Percentiles rank a stretch among this genome's conserved stretches.
Conservation (phyloP, 2,329 filamentous ascomycete genomes). For the Trichoderma citrinoviride region DNA sequence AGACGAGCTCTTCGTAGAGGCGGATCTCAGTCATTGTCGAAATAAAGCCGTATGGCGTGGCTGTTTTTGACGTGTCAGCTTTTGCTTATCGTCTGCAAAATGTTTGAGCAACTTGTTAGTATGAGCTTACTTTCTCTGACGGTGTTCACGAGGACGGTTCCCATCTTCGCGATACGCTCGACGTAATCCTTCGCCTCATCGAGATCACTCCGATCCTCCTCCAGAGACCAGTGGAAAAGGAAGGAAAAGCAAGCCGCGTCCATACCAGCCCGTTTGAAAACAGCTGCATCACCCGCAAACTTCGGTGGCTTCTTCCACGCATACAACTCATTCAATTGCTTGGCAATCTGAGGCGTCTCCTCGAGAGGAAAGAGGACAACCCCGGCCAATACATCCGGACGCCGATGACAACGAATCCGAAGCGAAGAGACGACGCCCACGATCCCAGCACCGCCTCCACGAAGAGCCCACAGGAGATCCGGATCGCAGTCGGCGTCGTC, state of each 20-base stretch:
- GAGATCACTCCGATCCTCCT: slow-evolving; percentile 1
- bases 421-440: slow-evolving; percentile 31
- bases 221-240: not conserved
- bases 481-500: slow-evolving; percentile 22
- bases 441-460: slow-evolving; percentile 29
- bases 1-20: not conserved
- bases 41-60: not conserved
- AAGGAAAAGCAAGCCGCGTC: not conserved
- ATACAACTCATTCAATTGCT: not conserved
- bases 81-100: too few relatives aligned
- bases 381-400: slow-evolving; percentile 3
- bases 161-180: not conserved
- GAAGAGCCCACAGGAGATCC: slow-evolving; percentile 31
- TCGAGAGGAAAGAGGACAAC: not conserved
- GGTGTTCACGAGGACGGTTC: not conserved
- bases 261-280: not conserved
- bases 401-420: slow-evolving; percentile 29
- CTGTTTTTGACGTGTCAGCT: not conserved
- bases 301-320: slow-evolving; percentile 7
- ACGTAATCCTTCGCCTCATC: slow-evolving; percentile 7
- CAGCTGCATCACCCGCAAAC: not conserved
- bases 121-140: not conserved
- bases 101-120: not conserved
- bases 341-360: not conserved
- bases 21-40: not conserved